Evolutionary conservation across 2,329 filamentous ascomycete genomes (phyloP).

Genomic region (Didymosphaeria variabile): DNA sequence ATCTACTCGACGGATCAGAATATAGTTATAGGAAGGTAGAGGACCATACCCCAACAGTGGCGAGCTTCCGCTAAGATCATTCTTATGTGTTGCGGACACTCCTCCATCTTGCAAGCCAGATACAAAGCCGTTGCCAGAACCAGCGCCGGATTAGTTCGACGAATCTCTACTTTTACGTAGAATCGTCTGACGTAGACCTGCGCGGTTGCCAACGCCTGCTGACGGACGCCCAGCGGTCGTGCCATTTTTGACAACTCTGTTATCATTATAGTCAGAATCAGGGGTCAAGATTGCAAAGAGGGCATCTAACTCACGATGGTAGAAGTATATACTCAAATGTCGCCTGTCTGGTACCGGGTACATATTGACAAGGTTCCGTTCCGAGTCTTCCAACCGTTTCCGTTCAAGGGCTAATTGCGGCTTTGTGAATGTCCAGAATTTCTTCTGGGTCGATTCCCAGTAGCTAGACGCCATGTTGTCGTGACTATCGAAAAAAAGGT

Average conservation of each 20-base stretch:
- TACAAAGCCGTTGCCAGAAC: constrained; percentile 94
- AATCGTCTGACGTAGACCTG: constrained; percentile 95
- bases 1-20: constrained; percentile 33
- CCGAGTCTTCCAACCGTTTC: constrained; percentile 78
- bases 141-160: constrained; percentile 91
- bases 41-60: constrained; percentile 61
- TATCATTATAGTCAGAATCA: not conserved
- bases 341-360: constrained; percentile 84
- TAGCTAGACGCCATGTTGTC: constrained; percentile 87
- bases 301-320: constrained; percentile 71
- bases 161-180: constrained; percentile 89
- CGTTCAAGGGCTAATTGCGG: constrained; percentile 80
- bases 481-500: not conserved
- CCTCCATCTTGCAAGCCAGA: constrained; percentile 97
- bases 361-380: constrained; percentile 76
- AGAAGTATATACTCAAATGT: constrained; percentile 90
- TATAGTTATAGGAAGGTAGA: not conserved
- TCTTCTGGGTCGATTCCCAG: constrained; percentile 93
- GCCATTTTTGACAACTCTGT: constrained; percentile 79
- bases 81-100: constrained; percentile 94
- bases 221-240: constrained; percentile 83
- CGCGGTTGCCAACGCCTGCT: constrained; percentile 92
- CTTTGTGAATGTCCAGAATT: constrained; percentile 89
- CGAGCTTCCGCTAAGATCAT: constrained; percentile 88
- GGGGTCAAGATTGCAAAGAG: not conserved